These are phyloP conservation scores for Phytophthora citricola DNA, from an alignment of 352 stramenopile species.

Conservation along the genomic window DNA sequence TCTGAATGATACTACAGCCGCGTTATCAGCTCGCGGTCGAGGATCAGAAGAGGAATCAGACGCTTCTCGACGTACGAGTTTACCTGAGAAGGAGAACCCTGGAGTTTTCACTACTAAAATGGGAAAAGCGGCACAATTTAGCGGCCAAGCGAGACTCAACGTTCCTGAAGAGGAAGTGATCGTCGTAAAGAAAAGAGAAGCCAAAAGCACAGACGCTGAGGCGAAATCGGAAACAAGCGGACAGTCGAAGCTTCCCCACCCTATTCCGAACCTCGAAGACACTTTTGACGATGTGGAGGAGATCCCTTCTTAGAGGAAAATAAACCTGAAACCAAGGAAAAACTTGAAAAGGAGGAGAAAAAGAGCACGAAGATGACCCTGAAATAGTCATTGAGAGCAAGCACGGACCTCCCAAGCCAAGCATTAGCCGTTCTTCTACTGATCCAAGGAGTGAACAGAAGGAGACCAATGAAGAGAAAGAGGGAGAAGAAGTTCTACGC, in stretches of 20 bases:
- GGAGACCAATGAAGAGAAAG: conserved; percentile 30
- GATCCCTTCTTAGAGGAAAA: conserved; percentile 75
- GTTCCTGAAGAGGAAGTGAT: conserved; percentile 76
- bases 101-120: conserved; percentile 45
- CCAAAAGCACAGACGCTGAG: conserved; percentile 42
- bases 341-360: conserved; percentile 28
- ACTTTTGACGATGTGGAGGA: conserved; percentile 84
- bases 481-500: conserved; percentile 23
- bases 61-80: conserved; percentile 18
- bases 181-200: conserved; percentile 68
- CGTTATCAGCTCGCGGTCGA: conserved; percentile 41
- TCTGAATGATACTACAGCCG: conserved; percentile 64
- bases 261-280: conserved; percentile 50
- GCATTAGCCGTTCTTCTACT: background rate
- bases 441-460: conserved; percentile 37
- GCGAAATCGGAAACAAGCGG: conserved; percentile 17
- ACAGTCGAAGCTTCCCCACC: conserved; percentile 18
- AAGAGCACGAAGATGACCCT: conserved; percentile 50
- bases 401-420: conserved; percentile 36
- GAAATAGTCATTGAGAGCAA: conserved; percentile 73
- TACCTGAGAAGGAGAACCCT: conserved; percentile 17
- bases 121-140: conserved; percentile 64
- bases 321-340: conserved; percentile 49
- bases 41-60: conserved; percentile 31
- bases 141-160: conserved; percentile 53